Evolutionary conservation across 2,329 filamentous ascomycete species (phyloP).

Genomic region (Amauroascus niger): DNA sequence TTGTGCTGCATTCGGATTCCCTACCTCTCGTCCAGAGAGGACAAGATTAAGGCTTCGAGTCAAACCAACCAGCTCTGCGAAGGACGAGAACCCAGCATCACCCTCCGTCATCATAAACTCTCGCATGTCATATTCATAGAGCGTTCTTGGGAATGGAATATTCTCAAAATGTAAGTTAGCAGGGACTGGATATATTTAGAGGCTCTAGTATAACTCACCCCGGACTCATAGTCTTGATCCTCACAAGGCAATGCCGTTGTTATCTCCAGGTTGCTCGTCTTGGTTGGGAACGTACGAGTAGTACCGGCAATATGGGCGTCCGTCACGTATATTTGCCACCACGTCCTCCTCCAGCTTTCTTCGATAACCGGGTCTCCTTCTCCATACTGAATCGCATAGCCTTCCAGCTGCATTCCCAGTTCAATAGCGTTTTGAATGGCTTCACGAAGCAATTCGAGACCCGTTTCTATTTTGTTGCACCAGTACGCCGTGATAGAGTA

Average conservation of each 20-base stretch:
- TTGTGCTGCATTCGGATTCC: slow-evolving; percentile 16
- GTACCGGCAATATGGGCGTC: slow-evolving; percentile 69
- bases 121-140: slow-evolving; percentile 27
- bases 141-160: slow-evolving; percentile 24
- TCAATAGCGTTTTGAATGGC: slow-evolving; percentile 11
- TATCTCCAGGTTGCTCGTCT: slow-evolving; percentile 18
- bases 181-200: background rate
- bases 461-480: slow-evolving; percentile 13
- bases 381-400: slow-evolving; percentile 43
- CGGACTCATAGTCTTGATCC: slow-evolving; percentile 24
- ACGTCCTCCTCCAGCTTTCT: slow-evolving; percentile 41
- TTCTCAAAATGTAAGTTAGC: slow-evolving; percentile 15
- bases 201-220: slow-evolving; percentile 18
- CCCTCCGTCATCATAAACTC: slow-evolving; percentile 24
- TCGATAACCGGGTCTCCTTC: slow-evolving; percentile 32
- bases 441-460: slow-evolving; percentile 10
- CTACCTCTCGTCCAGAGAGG: slow-evolving; percentile 19
- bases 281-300: slow-evolving; percentile 20
- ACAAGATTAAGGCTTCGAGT: slow-evolving; percentile 20
- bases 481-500: slow-evolving; percentile 19
- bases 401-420: slow-evolving; percentile 21
- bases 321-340: slow-evolving; percentile 49
- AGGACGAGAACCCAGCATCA: slow-evolving; percentile 25
- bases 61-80: slow-evolving; percentile 28
- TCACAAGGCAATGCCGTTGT: slow-evolving; percentile 29